These are phyloP conservation scores for Betula pendula DNA, from an alignment of 306 rosid species.

Conservation along the genomic window DNA sequence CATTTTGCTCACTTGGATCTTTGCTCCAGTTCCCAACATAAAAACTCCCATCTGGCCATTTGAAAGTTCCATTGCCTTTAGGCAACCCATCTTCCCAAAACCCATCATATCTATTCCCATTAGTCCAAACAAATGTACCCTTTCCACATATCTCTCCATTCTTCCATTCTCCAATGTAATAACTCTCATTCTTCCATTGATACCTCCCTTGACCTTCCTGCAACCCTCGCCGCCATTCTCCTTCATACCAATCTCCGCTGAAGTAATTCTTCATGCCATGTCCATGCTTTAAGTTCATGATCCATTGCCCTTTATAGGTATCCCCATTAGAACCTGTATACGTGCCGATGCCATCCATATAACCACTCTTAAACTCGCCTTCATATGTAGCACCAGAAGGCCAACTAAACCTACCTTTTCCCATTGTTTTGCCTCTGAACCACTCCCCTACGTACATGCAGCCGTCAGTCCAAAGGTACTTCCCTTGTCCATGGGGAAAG, in stretches of 20 bases:
- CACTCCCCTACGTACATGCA: slow-evolving; percentile 88
- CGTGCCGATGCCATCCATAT: slow-evolving; percentile 76
- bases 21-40: slow-evolving; percentile 72
- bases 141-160: slow-evolving; percentile 73
- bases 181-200: slow-evolving; percentile 68
- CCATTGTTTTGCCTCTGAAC: slow-evolving; percentile 72
- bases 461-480: slow-evolving; percentile 86
- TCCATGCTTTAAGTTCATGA: slow-evolving; percentile 81
- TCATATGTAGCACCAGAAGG: slow-evolving; percentile 92
- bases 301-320: slow-evolving; percentile 77
- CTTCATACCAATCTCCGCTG: slow-evolving; percentile 80
- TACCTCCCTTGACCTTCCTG: slow-evolving; percentile 82
- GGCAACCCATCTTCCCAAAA: slow-evolving; percentile 77
- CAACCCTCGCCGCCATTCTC: slow-evolving; percentile 69
- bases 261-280: slow-evolving; percentile 56
- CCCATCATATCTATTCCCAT: slow-evolving; percentile 78
- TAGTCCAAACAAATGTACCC: slow-evolving; percentile 63
- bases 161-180: slow-evolving; percentile 81
- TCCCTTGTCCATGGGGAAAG: slow-evolving; percentile 82
- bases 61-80: slow-evolving; percentile 66
- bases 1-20: slow-evolving; percentile 59
- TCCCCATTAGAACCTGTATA: slow-evolving; percentile 68
- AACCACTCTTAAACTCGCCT: slow-evolving; percentile 81
- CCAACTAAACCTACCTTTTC: slow-evolving; percentile 88
- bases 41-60: slow-evolving; percentile 70